Evolutionary conservation across 2,329 filamentous ascomycete genomes (phyloP).

Genomic region (Hysterium pulicare): DNA sequence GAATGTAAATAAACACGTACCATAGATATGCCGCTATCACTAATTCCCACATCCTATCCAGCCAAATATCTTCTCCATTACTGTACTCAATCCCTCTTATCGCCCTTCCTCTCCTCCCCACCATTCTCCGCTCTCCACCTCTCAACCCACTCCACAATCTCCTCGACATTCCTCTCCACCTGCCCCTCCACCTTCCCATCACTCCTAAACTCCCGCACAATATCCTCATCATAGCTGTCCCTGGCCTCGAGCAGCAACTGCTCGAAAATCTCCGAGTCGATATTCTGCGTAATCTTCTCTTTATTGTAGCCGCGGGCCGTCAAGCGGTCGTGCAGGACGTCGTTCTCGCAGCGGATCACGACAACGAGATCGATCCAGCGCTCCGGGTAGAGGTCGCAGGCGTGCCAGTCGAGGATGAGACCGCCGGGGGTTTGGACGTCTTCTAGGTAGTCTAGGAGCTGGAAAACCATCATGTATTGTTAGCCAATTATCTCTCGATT

Average conservation of each 20-base stretch:
- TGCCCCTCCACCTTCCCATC: slow-evolving; percentile 71
- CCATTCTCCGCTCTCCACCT: slow-evolving; percentile 73
- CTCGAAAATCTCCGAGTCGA: slow-evolving; percentile 97
- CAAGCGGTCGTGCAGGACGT: slow-evolving; percentile 79
- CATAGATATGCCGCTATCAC: slow-evolving; percentile 5
- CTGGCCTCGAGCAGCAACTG: slow-evolving; percentile 86
- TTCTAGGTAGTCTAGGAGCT: slow-evolving; percentile 88
- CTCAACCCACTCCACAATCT: slow-evolving; percentile 77
- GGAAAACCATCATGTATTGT: slow-evolving; percentile 3
- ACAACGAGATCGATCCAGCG: slow-evolving; percentile 95
- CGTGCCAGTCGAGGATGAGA: slow-evolving; percentile 95
- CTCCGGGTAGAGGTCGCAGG: slow-evolving; percentile 89
- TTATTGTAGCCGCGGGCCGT: slow-evolving; percentile 75
- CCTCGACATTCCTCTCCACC: slow-evolving; percentile 82
- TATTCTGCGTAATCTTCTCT: slow-evolving; percentile 88
- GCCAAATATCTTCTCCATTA: no score
- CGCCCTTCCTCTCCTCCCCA: slow-evolving; percentile 18
- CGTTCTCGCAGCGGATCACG: slow-evolving; percentile 79
- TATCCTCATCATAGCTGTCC: slow-evolving; percentile 80
- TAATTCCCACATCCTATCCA: no score
- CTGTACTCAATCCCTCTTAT: slow-evolving; percentile 4
- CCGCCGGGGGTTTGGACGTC: slow-evolving; percentile 65
- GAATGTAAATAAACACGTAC: no score
- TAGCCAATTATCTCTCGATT: no score
- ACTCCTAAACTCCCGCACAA: slow-evolving; percentile 85